Conservation (phyloP, 441 rosid species). For the Metrosideros polymorpha region DNA sequence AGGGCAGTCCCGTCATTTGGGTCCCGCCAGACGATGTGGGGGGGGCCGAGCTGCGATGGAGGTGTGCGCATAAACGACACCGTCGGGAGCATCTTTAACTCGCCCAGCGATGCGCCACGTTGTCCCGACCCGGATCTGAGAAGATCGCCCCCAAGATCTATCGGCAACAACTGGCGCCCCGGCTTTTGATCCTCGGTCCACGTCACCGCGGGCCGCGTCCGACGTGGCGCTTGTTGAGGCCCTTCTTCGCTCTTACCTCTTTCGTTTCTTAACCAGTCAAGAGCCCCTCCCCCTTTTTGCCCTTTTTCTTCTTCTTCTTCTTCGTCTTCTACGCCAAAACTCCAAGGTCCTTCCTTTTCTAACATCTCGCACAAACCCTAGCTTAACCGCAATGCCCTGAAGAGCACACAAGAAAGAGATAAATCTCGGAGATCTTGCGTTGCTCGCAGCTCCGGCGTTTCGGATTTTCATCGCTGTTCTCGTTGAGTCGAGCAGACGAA, state of each 20-base stretch:
- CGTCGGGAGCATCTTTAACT: slow-evolving; percentile 1
- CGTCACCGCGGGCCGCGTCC: background rate
- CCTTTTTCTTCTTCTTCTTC: background rate
- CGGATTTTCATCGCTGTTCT: background rate
- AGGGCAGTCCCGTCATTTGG: background rate
- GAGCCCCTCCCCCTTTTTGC: background rate
- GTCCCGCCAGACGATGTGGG: background rate
- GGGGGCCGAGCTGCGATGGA: no score
- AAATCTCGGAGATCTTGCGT: background rate
- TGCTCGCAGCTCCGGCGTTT: background rate
- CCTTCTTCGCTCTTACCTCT: background rate
- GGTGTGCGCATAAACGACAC: background rate
- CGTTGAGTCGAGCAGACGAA: background rate
- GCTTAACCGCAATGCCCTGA: background rate
- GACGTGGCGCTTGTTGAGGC: background rate
- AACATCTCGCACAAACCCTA: background rate
- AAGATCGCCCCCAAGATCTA: background rate
- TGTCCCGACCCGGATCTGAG: background rate
- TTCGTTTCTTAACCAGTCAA: background rate
- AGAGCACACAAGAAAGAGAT: background rate
- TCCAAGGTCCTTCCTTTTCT: background rate
- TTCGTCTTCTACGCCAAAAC: background rate
- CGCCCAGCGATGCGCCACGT: background rate
- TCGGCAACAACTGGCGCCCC: background rate
- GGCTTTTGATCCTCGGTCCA: slow-evolving; percentile 4